These are phyloP conservation scores for Epichloe festucae DNA, from an alignment of 2,329 filamentous ascomycete genomes.

Conservation along the genomic window DNA sequence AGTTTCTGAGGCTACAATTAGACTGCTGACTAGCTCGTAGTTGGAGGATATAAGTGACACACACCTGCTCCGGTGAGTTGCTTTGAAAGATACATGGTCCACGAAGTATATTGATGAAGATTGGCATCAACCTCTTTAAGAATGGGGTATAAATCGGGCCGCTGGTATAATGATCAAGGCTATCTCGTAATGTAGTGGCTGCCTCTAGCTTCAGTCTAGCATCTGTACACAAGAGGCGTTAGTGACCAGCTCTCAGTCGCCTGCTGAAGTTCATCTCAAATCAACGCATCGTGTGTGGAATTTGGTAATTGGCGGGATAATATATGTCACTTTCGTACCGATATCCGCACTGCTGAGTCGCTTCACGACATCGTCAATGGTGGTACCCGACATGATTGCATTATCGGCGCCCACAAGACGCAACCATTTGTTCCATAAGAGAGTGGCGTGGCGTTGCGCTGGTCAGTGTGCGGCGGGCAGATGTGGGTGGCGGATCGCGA, in stretches of 20 bases:
- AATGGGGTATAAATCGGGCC: constrained; percentile 68
- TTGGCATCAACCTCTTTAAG: constrained; percentile 75
- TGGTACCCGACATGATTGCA: constrained; percentile 46
- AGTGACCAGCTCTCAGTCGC: background rate
- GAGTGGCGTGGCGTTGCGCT: constrained; percentile 11
- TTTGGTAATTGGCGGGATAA: background rate
- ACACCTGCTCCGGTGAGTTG: constrained; percentile 76
- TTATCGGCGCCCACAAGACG: constrained; percentile 28
- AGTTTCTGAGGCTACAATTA: constrained; percentile 48
- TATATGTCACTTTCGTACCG: constrained; percentile 25
- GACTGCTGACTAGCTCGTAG: background rate
- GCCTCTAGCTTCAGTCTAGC: constrained; percentile 68
- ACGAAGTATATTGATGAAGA: constrained; percentile 75
- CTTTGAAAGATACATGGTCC: constrained; percentile 85
- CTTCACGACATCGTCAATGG: constrained; percentile 51
- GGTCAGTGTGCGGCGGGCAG: constrained; percentile 6
- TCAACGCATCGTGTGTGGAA: background rate
- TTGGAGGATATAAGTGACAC: constrained; percentile 10
- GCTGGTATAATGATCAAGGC: constrained; percentile 74
- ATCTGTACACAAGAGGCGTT: constrained; percentile 39
- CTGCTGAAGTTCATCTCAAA: background rate
- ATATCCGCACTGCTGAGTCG: constrained; percentile 42
- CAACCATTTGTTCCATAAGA: constrained; percentile 23
- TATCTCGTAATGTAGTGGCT: constrained; percentile 79
- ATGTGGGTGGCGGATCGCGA: constrained; percentile 10